Base-by-base conservation (phyloP, 2,329 filamentous ascomycete species). In the Clarireedia monteithiana region DNA sequence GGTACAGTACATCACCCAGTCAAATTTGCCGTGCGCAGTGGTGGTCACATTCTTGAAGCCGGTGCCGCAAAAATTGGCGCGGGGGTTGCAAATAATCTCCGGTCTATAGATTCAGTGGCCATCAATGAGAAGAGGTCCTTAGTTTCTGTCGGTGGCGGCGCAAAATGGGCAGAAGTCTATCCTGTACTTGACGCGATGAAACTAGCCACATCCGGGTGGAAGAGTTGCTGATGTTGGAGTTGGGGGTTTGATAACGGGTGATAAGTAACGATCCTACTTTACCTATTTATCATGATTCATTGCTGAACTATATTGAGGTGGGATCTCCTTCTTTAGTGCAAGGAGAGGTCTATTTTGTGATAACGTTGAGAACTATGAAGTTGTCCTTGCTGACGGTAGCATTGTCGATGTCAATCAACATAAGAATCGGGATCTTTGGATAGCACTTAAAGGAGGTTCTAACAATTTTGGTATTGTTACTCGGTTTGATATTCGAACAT, bases 21-120 rank as follows among this genome's bases (percentile, higher is more conserved):
- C 26, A 48, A 59, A 36, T 65, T 65, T 39, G 60, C 63, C 0
- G 57, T 65, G 7, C 62, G 62, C 39, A 61, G 58, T 30, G 62
- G 64, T 6, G 64, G 60, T 1, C 63, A 66, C 27, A 57, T 44
- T 1, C 40, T 57, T 6, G 63, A 61, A 47, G 71, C 76, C 17
- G 75, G 76, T 59, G 76, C 75, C 39, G 73, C 79, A 1, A 83
- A 75, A 60, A 75, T 78, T 49, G 66, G 74, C 12, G 74, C 69
- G 1, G 77, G 77, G 0, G 69, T 78, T 1, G 65, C 79, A 4
- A 74, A 83, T 59, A 77, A 77, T 10, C 72, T 79, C 7, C 70
- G 66, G 30, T 53, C 58, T 24, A 38, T 67, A 20, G 62, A 64
- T 30, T 20, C 61, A 23, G 54, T 68, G 30, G 58, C 70, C 2